Base-by-base conservation (phyloP, 192 early-diverging fungal genomes). In the Martensiomyces pterosporus region DNA sequence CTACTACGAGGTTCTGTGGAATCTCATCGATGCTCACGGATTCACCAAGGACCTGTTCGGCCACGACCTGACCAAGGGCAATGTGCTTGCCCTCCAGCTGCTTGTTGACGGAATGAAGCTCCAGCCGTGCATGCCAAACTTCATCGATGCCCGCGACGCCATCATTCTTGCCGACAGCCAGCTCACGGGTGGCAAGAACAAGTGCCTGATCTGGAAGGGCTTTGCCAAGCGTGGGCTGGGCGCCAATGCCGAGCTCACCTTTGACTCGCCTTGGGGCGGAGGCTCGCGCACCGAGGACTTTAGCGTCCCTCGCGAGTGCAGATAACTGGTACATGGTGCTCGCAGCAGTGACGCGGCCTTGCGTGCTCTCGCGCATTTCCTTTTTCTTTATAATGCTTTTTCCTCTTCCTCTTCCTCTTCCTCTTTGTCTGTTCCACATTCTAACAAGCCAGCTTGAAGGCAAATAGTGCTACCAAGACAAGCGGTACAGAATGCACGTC, bases 211-310 rank as follows among this genome's bases (percentile, higher is more conserved):
- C 39, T 88, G 86, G 81, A 73, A 43, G 46, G 88, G 65, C 19
- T 91, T 98, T 79, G 83, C 94, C 15, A 92, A 89, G 65, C 84
- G 94, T 37, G 94, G 94, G 16, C 61, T 98, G 26, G 94, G 94
- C 3, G 55, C 69, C 1, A 76, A 79, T 46, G 92, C 93, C 14
- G 64, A 66, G 54, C 63, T 84, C 22, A 68, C 73, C 57, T 80
- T 77, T 32, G 78, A 77, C 64, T 74, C 68, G 63, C 79, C 79
- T 3, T 82, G 81, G 68, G 77, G 80, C 42, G 81, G 81, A 26
- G 76, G 77, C 39, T 39, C 66, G 43, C 74, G 79, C 24, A 74
- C 60, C 4, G 81, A 82, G 60, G 72, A 71, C 50, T 81, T 76
- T 59, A 42, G 34, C 14, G 35, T 80, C 19, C 83, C 83, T 9